Evolutionary conservation across 169 alveolate genomes (phyloP).

Genomic region (Plasmodium coatneyi): DNA sequence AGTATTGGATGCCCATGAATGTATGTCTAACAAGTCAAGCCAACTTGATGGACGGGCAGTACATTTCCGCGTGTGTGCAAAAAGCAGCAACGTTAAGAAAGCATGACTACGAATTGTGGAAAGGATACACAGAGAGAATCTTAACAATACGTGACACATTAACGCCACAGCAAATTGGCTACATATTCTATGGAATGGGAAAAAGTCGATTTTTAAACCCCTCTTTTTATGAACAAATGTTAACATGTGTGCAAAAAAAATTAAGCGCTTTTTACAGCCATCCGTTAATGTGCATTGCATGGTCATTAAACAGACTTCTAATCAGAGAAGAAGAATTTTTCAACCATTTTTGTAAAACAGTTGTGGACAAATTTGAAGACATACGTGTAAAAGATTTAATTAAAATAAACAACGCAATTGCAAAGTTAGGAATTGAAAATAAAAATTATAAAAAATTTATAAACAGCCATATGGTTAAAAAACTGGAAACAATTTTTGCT

Average conservation of each 20-base stretch:
- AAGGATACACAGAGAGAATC: constrained; percentile 63
- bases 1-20: constrained; percentile 89
- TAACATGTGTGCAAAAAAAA: constrained; percentile 74
- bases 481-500: constrained; percentile 81
- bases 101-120: constrained; percentile 86
- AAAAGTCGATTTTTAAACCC: constrained; percentile 82
- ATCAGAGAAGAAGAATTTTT: constrained; percentile 66
- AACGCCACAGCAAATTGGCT: constrained; percentile 89
- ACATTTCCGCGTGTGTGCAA: constrained; percentile 86
- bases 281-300: constrained; percentile 87
- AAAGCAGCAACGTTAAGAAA: constrained; percentile 89
- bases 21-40: constrained; percentile 84
- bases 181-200: constrained; percentile 88
- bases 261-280: constrained; percentile 81
- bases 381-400: constrained; percentile 81
- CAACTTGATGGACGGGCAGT: constrained; percentile 84
- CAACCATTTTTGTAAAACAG: constrained; percentile 59
- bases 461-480: constrained; percentile 77
- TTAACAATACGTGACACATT: constrained; percentile 80
- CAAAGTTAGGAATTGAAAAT: constrained; percentile 71
- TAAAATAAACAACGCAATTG: constrained; percentile 80
- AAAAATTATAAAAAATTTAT: constrained; percentile 77
- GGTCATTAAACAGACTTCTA: constrained; percentile 85
- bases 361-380: constrained; percentile 77
- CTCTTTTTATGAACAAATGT: constrained; percentile 77